Base-by-base conservation (phyloP, 257 asterid genomes). In the Henckelia pumila region DNA sequence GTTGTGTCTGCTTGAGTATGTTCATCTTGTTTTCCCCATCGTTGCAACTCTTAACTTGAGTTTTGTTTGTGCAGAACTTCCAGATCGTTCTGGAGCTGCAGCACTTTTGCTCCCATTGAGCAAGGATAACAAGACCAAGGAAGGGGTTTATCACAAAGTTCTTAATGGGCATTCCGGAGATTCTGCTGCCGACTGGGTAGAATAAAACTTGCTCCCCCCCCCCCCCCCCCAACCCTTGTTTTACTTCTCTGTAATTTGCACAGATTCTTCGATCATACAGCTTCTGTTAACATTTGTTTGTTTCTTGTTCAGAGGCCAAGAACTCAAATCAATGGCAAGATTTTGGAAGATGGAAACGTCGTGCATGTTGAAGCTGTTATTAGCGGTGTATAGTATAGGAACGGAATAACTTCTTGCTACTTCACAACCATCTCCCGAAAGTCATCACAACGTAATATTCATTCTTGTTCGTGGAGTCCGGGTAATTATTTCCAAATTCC, bases 41-140 rank as follows among this genome's bases (percentile, higher is more conserved):
- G 8, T 23, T 61, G 24, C 14, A 20, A 7, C 22, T 55, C 30
- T 14, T 71, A 56, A 80, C 61, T 56, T 61, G 53, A 56, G 44
- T 63, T 62, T n/a, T 63, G 23, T 35, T 29, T 8, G 20, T 68
- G 73, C 79, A 92, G 99, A 88, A 75, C 56, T 88, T 35, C 92
- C 97, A 13, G 95, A 94, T 70, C 96, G 99, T 2, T 49, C 91
- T 52, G 85, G 85, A 40, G 67, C 76, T 59, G 68, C 81, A 47
- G 28, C 78, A 5, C 55, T 73, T 56, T 76, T 88, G 75, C 89
- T 88, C 44, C 95, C 96, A 0, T 56, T 92, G 75, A 84, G 67
- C 72, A 90, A 85, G 74, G 95, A 85, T 66, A 74, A 67, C 77
- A 78, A 68, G 83, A 64, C 74, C 16, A 92, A 71, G 81, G 96